Evolutionary conservation across 805 yeast species (phyloP), one percentile per base, ranked within the genome.

Genomic region (Hanseniaspora valbyensis): DNA sequence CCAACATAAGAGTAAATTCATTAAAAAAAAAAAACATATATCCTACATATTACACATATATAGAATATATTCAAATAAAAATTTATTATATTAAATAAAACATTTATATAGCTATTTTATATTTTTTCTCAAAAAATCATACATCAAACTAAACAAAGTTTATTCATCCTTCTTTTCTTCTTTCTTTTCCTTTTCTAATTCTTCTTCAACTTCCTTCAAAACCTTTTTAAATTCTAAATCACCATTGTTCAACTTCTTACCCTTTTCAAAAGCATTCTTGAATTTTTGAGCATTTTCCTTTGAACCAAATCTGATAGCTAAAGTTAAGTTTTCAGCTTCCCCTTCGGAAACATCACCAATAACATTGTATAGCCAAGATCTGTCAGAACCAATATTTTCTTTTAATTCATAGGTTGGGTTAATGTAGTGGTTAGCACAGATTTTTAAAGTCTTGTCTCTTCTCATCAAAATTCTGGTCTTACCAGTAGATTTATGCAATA

Each of bases 351-450:
- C 77, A 66, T 90, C 98, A 37, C 94, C 95, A 46, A 95, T 81
- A 54, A 88, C 95, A 49, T 80, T 78, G 72, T 92, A 92, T 57
- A 92, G 97, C 98, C 98, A 92, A 32, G 96, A 87, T 75, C 96
- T 83, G 67, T 92, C 98, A 54, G 92, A 81, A 45, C 98, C 97
- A 57, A 92, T 89, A 65, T 92, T 92, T 61, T 96, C 87, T 65
- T 79, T 84, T 67, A 92, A 78, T 58, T 70, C 77, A 70, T 83
- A 86, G 59, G 83, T 95, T 55, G 90, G 80, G 42, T 84, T 70
- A 66, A 86, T 78, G 70, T 79, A 79, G 70, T 92, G 98, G 74
- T 92, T 92, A 60, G 98, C 98, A 70, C 98, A 92, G 63, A 92
- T 83, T 76, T 92, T 92, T 66, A 92, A 77, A 51, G 97, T 92